Base-by-base conservation (phyloP, 1,284 basidiomycete species). In the Puccinia triticina region DNA sequence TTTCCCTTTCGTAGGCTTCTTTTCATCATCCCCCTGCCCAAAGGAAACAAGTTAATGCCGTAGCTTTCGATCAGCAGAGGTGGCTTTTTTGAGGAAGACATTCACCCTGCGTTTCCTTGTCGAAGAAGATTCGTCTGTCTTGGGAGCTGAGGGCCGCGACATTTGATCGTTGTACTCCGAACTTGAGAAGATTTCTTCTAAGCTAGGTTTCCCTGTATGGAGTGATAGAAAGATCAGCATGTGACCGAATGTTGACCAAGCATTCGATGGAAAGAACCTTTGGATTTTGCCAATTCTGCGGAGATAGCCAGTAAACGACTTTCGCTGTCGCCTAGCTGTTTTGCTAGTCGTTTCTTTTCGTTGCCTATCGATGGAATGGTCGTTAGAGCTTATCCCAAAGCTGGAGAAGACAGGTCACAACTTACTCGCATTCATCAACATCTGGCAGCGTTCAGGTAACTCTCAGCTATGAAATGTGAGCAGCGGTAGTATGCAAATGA, bases 351-450 rank as follows among this genome's bases (percentile, higher is more conserved):
- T 53, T 80, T 80, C 14, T 71, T 67, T 40, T 80, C 77, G 53
- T 80, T 80, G 43, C 43, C 77, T 80, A 46, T 34, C n/a, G 23
- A 48, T 40, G n/a, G 11, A 71, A 57, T n/a, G 34, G 55, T 71
- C 8, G 12, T 77, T 69, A 69, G 2, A 61, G 26, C 55, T 77
- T 18, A 32, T 18, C n/a, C 29, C 74, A n/a, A 23, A 46, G 40
- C 40, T 16, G 43, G 14, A n/a, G 61, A 43, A n/a, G 12, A 4
- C 40, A 8, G 26, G 29, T 23, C 29, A 50, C 18, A 34, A 72
- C 77, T 71, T 50, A 80, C 77, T 80, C n/a, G 67, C 66, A 59
- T 71, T 80, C 77, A 80, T 80, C 29, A 80, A 72, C 64, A 50
- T 59, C 77, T 80, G n/a, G 12, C 8, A 46, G 34, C 40, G 21